Percentiles rank a stretch among this genome's conserved stretches.
Evolutionary conservation across 1,284 basidiomycete species (phyloP).

Genomic region (Mycosarcoma mackinlayi): DNA sequence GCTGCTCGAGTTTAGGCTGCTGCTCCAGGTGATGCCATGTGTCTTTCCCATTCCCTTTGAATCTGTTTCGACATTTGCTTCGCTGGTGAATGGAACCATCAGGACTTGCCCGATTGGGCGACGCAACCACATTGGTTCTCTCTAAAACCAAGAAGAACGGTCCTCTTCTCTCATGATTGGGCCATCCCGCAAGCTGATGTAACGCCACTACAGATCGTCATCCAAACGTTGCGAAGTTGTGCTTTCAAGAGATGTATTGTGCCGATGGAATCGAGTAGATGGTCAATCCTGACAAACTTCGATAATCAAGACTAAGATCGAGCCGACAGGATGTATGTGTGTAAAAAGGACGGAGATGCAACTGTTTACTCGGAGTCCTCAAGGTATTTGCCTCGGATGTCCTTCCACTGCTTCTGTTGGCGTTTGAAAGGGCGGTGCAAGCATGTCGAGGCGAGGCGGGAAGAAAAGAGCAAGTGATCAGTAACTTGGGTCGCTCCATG

Average conservation of each 20-base stretch:
- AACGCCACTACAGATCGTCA: not conserved
- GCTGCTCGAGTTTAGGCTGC: too few species aligned
- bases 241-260: conserved; percentile 14
- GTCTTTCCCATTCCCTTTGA: too few species aligned
- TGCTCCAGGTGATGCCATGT: too few species aligned
- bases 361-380: conserved; percentile 35
- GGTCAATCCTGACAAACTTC: not conserved
- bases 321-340: not conserved
- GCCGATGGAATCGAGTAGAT: not conserved
- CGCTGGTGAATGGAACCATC: too few species aligned
- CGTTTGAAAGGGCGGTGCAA: not conserved
- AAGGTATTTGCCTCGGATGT: conserved; percentile 58
- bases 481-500: not conserved
- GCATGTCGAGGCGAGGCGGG: not conserved
- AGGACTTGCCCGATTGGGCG: too few species aligned
- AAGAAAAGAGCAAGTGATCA: conserved; percentile 3
- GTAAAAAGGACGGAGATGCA: not conserved
- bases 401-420: conserved; percentile 62
- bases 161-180: not conserved
- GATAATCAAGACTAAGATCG: too few species aligned
- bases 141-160: too few species aligned
- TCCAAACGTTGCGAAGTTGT: not conserved
- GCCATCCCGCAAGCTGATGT: too few species aligned
- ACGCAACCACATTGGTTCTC: too few species aligned
- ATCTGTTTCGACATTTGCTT: too few species aligned